Percentiles rank a stretch among this genome's conserved stretches.
Evolutionary conservation across 1,139 yeast genomes (phyloP).

Genomic region (Pichia sp.): DNA sequence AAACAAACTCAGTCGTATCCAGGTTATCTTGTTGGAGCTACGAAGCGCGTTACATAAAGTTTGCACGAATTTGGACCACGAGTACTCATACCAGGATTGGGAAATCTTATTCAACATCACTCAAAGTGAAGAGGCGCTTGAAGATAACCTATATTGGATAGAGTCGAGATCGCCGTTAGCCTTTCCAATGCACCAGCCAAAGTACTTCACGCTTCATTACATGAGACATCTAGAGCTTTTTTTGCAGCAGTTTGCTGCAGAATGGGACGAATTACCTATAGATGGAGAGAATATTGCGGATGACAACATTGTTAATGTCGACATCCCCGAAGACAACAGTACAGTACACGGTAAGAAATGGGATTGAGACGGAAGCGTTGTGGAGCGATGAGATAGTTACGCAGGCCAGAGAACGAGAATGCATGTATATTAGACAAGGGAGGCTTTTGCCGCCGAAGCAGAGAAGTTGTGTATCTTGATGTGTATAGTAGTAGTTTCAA

Average conservation of each 20-base stretch:
- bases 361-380: not conserved
- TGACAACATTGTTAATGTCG: not conserved
- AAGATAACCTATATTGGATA: conserved; percentile 32
- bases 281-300: not conserved
- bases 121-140: conserved; percentile 25
- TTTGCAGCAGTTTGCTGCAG: conserved; percentile 28
- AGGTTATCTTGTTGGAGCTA: conserved; percentile 24
- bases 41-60: conserved; percentile 21
- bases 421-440: not conserved
- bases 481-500: not conserved
- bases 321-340: not conserved
- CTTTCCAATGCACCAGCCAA: conserved; percentile 63
- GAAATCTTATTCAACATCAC: conserved; percentile 32
- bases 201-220: conserved; percentile 50
- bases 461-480: not conserved
- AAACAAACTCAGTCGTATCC: conserved; percentile 22
- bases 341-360: not conserved
- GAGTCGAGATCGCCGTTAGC: conserved; percentile 57
- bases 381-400: too few species aligned
- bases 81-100: conserved; percentile 47
- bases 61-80: conserved; percentile 34
- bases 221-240: conserved; percentile 36
- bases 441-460: not conserved
- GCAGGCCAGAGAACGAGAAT: not conserved
- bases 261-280: conserved; percentile 19